Conservation (phyloP, 768 basidiomycete species). For the Tephrocybe rancida region DNA sequence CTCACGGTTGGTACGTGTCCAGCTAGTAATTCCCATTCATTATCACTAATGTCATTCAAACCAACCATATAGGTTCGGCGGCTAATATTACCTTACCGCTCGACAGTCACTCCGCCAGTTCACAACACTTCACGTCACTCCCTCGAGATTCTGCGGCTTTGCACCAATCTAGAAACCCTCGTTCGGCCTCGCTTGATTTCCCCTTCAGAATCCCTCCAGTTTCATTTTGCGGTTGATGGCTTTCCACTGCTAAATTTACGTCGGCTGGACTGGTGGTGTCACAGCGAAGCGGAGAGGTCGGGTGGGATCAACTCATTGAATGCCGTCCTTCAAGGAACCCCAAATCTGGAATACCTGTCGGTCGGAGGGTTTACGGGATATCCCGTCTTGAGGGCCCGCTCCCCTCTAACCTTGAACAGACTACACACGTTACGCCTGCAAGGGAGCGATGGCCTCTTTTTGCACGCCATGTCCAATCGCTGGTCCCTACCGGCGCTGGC, state of each 20-base stretch:
- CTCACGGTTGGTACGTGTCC: conserved; percentile 20
- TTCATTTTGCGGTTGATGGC: conserved; percentile 53
- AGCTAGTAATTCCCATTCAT: background rate
- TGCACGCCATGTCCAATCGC: conserved; percentile 43
- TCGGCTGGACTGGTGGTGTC: conserved; percentile 73
- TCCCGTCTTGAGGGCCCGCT: conserved; percentile 22
- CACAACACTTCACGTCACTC: conserved; percentile 30
- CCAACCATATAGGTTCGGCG: conserved; percentile 58
- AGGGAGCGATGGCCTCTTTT: conserved; percentile 49
- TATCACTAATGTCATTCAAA: too few relatives aligned
- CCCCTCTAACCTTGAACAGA: conserved; percentile 38
- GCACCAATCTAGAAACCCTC: conserved; percentile 55
- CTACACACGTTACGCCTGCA: conserved; percentile 57
- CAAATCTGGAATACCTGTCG: conserved; percentile 60
- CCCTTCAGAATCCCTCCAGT: conserved; percentile 34
- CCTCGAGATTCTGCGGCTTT: conserved; percentile 49
- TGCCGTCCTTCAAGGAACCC: conserved; percentile 51
- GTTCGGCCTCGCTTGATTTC: conserved; percentile 43
- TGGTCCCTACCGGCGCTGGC: conserved; percentile 59
- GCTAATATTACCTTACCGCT: conserved; percentile 58
- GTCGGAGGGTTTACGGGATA: conserved; percentile 48
- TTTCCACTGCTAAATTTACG: conserved; percentile 52
- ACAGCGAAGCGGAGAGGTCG: conserved; percentile 55
- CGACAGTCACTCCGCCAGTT: conserved; percentile 41
- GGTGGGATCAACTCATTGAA: conserved; percentile 68